phyloP scores from a whole-genome alignment of 148 eudicot genomes.

The Rhododendron ferrugineum region DNA sequence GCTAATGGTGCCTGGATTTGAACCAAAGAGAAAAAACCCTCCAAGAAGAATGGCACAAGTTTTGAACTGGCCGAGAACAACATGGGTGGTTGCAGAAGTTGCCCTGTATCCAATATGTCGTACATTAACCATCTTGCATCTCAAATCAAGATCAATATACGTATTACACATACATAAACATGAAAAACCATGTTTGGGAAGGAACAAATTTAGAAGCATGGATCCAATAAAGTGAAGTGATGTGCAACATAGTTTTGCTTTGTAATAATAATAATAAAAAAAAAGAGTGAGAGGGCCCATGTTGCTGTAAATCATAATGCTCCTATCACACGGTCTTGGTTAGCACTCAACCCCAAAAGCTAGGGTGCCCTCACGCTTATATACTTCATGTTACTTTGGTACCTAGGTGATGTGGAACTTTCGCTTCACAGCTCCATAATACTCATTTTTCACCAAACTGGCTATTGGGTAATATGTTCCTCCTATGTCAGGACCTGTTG shows the following conservation, averaged over 20 bases:
- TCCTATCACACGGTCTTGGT: not conserved
- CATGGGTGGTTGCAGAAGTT: constrained; percentile 90
- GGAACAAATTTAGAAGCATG: not conserved
- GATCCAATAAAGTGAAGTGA: not conserved
- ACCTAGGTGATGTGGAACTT: not conserved
- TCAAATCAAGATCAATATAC: not conserved
- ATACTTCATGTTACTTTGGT: not conserved
- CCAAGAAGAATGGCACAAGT: constrained; percentile 93
- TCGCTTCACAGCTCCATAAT: not conserved
- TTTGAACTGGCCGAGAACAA: constrained; percentile 90
- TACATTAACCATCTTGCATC: not conserved
- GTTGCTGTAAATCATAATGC: not conserved
- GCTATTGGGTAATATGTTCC: not conserved
- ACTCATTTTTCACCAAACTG: not conserved
- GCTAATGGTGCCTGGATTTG: constrained; percentile 81
- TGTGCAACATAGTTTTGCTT: not conserved
- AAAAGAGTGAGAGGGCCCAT: not conserved
- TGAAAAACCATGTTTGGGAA: not conserved
- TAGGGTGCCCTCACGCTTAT: not conserved
- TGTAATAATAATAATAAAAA: not conserved
- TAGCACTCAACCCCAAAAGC: not conserved
- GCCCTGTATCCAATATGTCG: constrained; percentile 43
- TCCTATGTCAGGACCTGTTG: not conserved
- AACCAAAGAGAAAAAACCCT: constrained; percentile 72
- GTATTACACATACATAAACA: not conserved